These are phyloP conservation scores for Phytophthora brassicae DNA, from an alignment of 352 stramenopile species.

Conservation along the genomic window DNA sequence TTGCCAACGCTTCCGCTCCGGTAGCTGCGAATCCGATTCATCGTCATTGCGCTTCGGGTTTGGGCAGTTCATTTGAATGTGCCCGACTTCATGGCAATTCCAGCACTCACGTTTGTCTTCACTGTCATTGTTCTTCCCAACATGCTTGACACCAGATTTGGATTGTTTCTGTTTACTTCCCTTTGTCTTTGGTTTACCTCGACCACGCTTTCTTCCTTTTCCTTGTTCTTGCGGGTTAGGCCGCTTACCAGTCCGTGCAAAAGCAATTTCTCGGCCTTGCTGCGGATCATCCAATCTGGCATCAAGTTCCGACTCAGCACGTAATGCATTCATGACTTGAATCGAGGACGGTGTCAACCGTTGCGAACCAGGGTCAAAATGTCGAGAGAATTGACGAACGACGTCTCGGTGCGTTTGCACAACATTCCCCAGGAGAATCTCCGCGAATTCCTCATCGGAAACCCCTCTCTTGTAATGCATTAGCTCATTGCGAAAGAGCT, in stretches of 20 bases:
- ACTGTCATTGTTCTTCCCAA: background rate
- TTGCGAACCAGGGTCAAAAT: background rate
- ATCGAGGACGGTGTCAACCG: background rate
- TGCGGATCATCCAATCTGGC: background rate
- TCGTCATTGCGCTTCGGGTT: background rate
- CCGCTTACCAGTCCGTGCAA: conserved; percentile 3
- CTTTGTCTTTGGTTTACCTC: background rate
- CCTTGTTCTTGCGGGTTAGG: background rate
- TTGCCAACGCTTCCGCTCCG: conserved; percentile 11
- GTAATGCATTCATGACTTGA: conserved; percentile 19
- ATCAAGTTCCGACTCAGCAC: conserved; percentile 14
- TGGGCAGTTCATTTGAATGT: conserved; percentile 10
- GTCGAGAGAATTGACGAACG: conserved; percentile 1
- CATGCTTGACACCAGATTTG: background rate
- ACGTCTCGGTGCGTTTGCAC: conserved; percentile 4
- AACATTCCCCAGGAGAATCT: conserved; percentile 7
- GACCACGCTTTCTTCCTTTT: background rate
- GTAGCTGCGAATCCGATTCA: conserved; percentile 6
- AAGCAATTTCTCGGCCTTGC: background rate
- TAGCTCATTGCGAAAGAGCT: background rate
- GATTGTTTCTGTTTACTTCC: background rate
- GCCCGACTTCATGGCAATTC: conserved; percentile 7
- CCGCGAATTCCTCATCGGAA: conserved; percentile 5
- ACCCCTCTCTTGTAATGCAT: conserved; percentile 2
- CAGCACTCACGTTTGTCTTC: conserved; percentile 14